Percentiles rank a stretch among this genome's conserved stretches.
Evolutionary conservation across 495 filamentous ascomycete species (phyloP).

Genomic region (Letharia lupina): DNA sequence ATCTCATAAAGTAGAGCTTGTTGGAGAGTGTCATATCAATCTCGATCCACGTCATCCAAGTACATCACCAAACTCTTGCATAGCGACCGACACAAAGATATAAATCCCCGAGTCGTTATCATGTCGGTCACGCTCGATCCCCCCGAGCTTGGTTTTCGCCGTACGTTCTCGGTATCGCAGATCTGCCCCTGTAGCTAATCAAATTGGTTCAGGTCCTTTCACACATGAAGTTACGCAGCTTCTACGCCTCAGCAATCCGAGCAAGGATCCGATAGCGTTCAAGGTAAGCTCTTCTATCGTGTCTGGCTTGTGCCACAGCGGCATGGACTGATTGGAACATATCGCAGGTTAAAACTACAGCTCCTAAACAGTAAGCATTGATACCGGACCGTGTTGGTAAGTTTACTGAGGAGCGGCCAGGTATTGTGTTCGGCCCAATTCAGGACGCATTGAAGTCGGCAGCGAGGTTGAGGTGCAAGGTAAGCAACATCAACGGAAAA

Average conservation of each 20-base stretch:
- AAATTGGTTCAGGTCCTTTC: slow-evolving; percentile 66
- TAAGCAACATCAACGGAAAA: slow-evolving; percentile 35
- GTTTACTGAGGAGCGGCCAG: slow-evolving; percentile 41
- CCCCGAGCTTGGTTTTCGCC: slow-evolving; percentile 82
- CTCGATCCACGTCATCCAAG: background rate
- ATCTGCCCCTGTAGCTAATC: slow-evolving; percentile 10
- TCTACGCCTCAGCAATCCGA: slow-evolving; percentile 71
- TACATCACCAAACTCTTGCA: background rate
- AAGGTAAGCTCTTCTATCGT: slow-evolving; percentile 54
- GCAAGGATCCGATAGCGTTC: slow-evolving; percentile 77
- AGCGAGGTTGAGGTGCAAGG: slow-evolving; percentile 86
- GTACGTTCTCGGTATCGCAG: slow-evolving; percentile 44
- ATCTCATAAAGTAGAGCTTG: no score
- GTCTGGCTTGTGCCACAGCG: slow-evolving; percentile 1
- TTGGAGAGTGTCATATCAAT: background rate
- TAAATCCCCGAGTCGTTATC: slow-evolving; percentile 24
- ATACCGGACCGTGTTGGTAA: slow-evolving; percentile 12
- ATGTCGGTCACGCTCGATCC: slow-evolving; percentile 96
- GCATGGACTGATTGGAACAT: background rate
- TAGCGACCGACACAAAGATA: background rate
- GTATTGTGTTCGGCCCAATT: slow-evolving; percentile 97
- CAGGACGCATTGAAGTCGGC: slow-evolving; percentile 84
- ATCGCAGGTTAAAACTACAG: slow-evolving; percentile 90
- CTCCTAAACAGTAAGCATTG: slow-evolving; percentile 84
- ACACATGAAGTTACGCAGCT: slow-evolving; percentile 81